Conservation (phyloP, 1,139 yeast genomes). For the Suhomyces wounanorum region DNA sequence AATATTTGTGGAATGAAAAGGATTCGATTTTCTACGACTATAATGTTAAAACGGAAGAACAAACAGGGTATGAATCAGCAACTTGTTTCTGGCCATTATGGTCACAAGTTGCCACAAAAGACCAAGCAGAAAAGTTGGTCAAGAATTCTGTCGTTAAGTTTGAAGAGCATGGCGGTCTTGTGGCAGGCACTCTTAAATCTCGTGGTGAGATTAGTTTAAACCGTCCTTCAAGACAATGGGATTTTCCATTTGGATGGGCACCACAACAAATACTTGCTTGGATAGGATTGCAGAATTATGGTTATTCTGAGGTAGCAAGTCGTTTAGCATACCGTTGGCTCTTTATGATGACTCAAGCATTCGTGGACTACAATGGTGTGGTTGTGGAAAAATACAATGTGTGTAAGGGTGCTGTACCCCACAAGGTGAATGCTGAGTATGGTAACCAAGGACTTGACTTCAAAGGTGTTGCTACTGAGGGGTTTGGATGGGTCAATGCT, state of each 20-base stretch:
- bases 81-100: slow-evolving; percentile 94
- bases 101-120: slow-evolving; percentile 70
- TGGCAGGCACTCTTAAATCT: slow-evolving; percentile 77
- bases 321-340: slow-evolving; percentile 87
- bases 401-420: slow-evolving; percentile 80
- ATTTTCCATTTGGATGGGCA: slow-evolving; percentile 98
- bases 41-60: slow-evolving; percentile 58
- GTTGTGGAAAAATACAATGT: slow-evolving; percentile 97
- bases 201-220: slow-evolving; percentile 71
- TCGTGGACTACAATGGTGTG: slow-evolving; percentile 92
- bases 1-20: slow-evolving; percentile 82
- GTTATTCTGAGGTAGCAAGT: slow-evolving; percentile 64
- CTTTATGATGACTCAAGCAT: slow-evolving; percentile 84
- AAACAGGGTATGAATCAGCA: slow-evolving; percentile 77
- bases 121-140: slow-evolving; percentile 73
- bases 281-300: slow-evolving; percentile 80
- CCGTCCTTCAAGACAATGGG: slow-evolving; percentile 95
- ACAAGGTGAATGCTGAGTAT: slow-evolving; percentile 92
- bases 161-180: slow-evolving; percentile 88
- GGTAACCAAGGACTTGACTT: slow-evolving; percentile 95
- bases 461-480: slow-evolving; percentile 94
- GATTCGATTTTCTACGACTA: slow-evolving; percentile 85
- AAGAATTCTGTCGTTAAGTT: slow-evolving; percentile 63
- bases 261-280: slow-evolving; percentile 97
- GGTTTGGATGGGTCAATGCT: slow-evolving; percentile 97